Percentiles rank a stretch among this genome's conserved stretches.
These are phyloP conservation scores for Kingdonia uniflora DNA, from an alignment of 164 flowering plant genomes.

Conservation along the genomic window DNA sequence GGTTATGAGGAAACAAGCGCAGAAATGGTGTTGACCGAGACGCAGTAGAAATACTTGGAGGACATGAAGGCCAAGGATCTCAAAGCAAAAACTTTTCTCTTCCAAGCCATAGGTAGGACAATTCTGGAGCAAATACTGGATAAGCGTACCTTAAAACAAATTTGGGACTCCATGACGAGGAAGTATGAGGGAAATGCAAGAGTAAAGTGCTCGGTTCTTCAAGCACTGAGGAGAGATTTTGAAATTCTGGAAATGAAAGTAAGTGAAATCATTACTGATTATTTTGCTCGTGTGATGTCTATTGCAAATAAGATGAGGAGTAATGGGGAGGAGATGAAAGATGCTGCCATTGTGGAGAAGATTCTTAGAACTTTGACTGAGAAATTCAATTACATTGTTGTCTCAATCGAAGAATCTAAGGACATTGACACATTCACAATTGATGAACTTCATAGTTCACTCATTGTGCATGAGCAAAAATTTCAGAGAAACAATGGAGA, in stretches of 20 bases:
- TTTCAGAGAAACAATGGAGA: no score
- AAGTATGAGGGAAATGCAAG: neutral
- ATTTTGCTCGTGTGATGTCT: neutral
- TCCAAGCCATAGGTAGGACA: neutral
- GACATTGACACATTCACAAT: neutral
- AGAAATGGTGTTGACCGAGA: no score
- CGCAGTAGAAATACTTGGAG: neutral
- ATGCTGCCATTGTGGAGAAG: conserved; percentile 6
- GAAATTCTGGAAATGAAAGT: neutral
- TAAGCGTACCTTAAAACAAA: conserved; percentile 3
- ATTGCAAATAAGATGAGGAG: conserved; percentile 3
- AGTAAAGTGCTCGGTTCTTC: neutral
- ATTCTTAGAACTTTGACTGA: neutral
- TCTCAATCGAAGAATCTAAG: conserved; percentile 2
- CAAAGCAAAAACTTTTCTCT: conserved; percentile 1
- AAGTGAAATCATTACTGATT: neutral
- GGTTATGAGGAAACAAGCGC: no score
- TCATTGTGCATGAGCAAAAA: neutral
- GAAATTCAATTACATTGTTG: conserved; percentile 1
- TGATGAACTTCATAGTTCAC: neutral
- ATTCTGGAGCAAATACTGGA: neutral
- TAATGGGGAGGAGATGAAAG: neutral
- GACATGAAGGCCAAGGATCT: conserved; percentile 3
- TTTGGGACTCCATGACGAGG: conserved; percentile 5
- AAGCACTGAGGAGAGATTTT: neutral